Percentiles rank a stretch among this genome's conserved stretches.
phyloP scores from a whole-genome alignment of 768 basidiomycete genomes.

The Amanita fuliginea region DNA sequence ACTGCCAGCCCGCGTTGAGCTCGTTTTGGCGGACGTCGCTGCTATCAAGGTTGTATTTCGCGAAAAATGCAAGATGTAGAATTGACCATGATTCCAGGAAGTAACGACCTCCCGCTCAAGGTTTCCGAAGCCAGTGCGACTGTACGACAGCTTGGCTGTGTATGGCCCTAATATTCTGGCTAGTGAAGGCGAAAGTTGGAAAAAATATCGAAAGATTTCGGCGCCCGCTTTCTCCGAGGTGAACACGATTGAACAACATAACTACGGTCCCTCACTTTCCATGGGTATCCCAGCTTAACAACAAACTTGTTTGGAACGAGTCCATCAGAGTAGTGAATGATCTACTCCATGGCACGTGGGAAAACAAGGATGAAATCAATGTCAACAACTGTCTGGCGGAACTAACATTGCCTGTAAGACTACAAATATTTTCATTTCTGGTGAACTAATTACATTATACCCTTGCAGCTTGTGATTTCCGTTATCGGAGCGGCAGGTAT shows the following conservation, averaged over 20 bases:
- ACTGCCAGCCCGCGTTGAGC: conserved; percentile 14
- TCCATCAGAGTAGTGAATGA: conserved; percentile 29
- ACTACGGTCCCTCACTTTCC: not conserved
- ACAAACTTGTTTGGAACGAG: conserved; percentile 38
- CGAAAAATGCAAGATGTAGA: not conserved
- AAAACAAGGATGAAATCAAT: conserved; percentile 23
- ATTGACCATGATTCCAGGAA: conserved; percentile 24
- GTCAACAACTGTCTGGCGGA: conserved; percentile 34
- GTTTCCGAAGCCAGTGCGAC: conserved; percentile 45
- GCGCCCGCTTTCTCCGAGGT: conserved; percentile 62
- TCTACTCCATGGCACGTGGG: conserved; percentile 40
- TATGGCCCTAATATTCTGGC: conserved; percentile 57
- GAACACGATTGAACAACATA: not conserved
- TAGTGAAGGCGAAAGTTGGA: conserved; percentile 57
- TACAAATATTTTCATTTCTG: not conserved
- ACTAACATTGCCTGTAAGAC: conserved; percentile 40
- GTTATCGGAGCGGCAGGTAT: conserved; percentile 44
- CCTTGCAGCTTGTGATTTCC: conserved; percentile 38
- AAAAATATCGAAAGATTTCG: conserved; percentile 48
- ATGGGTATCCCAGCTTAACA: conserved; percentile 25
- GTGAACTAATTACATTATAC: conserved; percentile 6
- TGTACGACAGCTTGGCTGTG: conserved; percentile 33
- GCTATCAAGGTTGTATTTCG: conserved; percentile 24
- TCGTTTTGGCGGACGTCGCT: conserved; percentile 26
- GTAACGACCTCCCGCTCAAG: conserved; percentile 33